phyloP scores from a whole-genome alignment of 768 basidiomycete genomes.

The Suillus subluteus region DNA sequence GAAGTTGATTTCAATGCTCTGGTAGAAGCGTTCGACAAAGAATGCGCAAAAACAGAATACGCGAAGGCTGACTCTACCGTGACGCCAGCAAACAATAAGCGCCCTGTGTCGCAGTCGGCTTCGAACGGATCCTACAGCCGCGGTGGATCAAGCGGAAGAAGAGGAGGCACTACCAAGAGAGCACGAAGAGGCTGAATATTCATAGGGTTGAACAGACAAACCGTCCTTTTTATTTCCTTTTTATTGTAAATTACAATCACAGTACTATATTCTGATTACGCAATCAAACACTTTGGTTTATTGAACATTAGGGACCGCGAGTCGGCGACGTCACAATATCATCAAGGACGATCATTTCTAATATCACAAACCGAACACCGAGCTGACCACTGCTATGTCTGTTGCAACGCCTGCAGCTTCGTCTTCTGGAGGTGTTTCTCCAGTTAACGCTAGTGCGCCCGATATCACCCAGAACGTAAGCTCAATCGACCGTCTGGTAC shows the following conservation, averaged over 20 bases:
- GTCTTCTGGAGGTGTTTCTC: constrained; percentile 37
- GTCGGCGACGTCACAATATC: not conserved
- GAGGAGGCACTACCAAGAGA: constrained; percentile 10
- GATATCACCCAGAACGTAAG: constrained; percentile 24
- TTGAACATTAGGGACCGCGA: not conserved
- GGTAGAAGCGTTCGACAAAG: constrained; percentile 44
- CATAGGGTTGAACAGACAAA: not conserved
- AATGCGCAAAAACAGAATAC: constrained; percentile 43
- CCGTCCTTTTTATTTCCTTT: not conserved
- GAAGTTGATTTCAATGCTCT: constrained; percentile 43
- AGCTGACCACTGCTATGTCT: constrained; percentile 28
- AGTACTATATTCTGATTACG: not conserved
- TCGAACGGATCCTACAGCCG: not conserved
- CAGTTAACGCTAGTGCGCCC: constrained; percentile 31
- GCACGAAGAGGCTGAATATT: constrained; percentile 7
- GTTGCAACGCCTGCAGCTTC: constrained; percentile 36
- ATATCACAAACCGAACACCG: not conserved
- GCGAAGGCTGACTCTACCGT: constrained; percentile 12
- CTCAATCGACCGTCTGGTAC: constrained; percentile 43
- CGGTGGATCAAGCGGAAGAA: constrained; percentile 6
- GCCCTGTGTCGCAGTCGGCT: constrained; percentile 6
- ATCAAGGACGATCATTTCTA: not conserved
- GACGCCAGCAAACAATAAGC: constrained; percentile 19
- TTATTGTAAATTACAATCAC: not conserved
- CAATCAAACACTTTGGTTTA: not conserved